phyloP scores from a whole-genome alignment of 208 protist species.

The Crithidia thermophila region DNA sequence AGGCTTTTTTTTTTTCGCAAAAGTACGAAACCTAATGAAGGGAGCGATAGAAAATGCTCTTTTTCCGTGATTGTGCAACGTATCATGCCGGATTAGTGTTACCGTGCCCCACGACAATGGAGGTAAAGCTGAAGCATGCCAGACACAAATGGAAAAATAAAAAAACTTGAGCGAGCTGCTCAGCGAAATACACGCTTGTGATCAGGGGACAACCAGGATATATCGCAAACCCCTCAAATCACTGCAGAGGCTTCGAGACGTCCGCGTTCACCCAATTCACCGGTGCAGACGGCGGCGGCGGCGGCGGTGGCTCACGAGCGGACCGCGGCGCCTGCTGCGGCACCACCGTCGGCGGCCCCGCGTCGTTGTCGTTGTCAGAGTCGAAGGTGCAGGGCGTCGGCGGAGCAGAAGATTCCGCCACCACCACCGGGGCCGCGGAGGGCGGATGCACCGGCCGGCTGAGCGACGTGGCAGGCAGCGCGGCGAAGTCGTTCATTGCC shows the following conservation, averaged over 20 bases:
- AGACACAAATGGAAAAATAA: too few relatives aligned
- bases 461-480: neutral
- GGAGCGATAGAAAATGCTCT: too few relatives aligned
- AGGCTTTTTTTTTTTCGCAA: too few relatives aligned
- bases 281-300: neutral
- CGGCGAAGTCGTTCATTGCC: too few relatives aligned
- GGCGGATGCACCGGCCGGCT: neutral
- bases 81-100: too few relatives aligned
- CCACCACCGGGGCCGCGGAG: neutral
- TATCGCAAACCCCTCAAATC: neutral
- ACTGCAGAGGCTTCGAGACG: conserved; percentile 6
- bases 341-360: conserved; percentile 12
- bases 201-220: too few relatives aligned
- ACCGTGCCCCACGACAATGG: too few relatives aligned
- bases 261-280: conserved; percentile 1
- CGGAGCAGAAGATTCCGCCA: conserved; percentile 19
- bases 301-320: neutral
- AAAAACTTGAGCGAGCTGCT: too few relatives aligned
- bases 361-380: conserved; percentile 14
- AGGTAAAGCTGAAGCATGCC: too few relatives aligned
- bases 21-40: too few relatives aligned
- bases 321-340: neutral
- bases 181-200: too few relatives aligned
- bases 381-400: conserved; percentile 20
- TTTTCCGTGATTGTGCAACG: too few relatives aligned